Evolutionary conservation across 345 rosid species (phyloP).

Genomic region (Aquilaria yunnanensis): DNA sequence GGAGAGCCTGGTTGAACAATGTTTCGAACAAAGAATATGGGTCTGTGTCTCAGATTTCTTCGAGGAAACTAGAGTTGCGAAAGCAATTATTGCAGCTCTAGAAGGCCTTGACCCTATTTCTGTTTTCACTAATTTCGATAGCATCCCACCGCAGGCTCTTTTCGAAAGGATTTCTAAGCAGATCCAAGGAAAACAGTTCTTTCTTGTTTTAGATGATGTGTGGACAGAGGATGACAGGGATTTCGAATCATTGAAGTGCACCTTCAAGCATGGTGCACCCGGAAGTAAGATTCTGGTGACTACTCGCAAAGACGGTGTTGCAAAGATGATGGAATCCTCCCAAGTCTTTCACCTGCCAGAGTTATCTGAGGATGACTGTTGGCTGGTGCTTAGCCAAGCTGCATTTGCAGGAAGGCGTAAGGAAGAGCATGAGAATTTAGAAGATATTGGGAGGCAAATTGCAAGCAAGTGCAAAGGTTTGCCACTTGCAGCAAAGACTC

Average conservation of each 20-base stretch:
- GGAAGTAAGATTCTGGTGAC: background rate
- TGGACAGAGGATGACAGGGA: background rate
- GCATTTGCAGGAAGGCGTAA: background rate
- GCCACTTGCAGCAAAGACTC: too few species aligned
- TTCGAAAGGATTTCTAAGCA: background rate
- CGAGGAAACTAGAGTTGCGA: too few species aligned
- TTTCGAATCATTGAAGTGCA: background rate
- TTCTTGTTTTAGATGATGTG: conserved; percentile 12
- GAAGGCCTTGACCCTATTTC: too few species aligned
- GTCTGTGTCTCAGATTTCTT: background rate
- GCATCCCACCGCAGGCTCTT: background rate
- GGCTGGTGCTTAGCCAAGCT: background rate
- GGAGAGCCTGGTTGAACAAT: background rate
- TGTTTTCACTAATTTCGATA: background rate
- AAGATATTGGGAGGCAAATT: conserved; percentile 3
- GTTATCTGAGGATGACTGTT: background rate
- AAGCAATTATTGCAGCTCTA: too few species aligned
- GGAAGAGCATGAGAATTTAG: background rate
- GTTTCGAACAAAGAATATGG: background rate
- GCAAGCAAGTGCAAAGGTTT: conserved; percentile 1
- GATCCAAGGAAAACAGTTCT: background rate
- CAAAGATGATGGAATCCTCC: background rate
- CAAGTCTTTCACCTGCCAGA: background rate
- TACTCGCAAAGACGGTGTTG: background rate
- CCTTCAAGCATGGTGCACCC: background rate